Evolutionary conservation across 179 eudicot genomes (phyloP), one percentile per base, ranked within the genome.

Genomic region (Beta macrorhiza): DNA sequence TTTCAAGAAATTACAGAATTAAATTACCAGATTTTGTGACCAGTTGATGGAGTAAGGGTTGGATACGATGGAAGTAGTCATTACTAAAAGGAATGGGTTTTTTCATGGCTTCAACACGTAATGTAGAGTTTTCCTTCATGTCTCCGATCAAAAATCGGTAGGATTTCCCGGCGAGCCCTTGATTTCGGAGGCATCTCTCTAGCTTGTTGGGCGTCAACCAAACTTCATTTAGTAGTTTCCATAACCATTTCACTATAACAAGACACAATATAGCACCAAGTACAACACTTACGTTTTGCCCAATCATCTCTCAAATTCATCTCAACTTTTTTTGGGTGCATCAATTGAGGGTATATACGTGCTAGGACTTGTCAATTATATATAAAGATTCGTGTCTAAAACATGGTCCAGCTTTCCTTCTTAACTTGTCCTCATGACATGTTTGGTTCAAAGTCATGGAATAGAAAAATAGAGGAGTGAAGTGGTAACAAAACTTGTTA

Each of bases 141-240:
- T 80, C 83, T 51, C 83, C 83, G 7, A 63, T 47, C 44, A 80
- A 80, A 55, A 80, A 74, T 20, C 37, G 64, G 45, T 80, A 74
- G 2, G 83, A 80, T 52, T 80, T 80, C 2, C 83, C 83, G 4
- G 49, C 2, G 5, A 80, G 44, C 25, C 83, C 83, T 62, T 73
- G 78, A 63, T 80, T 4, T n/a, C 65, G 32, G 12, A 74, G 78
- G 25, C 9, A 20, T 64, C 74, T 74, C 25, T 80, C 78, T 3
- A 80, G 53, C 37, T 51, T 32, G 5, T n/a, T 74, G 0, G 83
- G 83, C 7, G 51, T 76, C 5, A 80, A 32, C 78, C 83, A 80
- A 6, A 64, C 6, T 64, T 72, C 53, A 16, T 73, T 74, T 70
- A 74, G 14, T 0, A 32, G 7, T 64, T 74, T 29, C 64, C 68